Evolutionary conservation across 768 basidiomycete species (phyloP).

Genomic region (Tylopilus plumbeoviolaceoides): DNA sequence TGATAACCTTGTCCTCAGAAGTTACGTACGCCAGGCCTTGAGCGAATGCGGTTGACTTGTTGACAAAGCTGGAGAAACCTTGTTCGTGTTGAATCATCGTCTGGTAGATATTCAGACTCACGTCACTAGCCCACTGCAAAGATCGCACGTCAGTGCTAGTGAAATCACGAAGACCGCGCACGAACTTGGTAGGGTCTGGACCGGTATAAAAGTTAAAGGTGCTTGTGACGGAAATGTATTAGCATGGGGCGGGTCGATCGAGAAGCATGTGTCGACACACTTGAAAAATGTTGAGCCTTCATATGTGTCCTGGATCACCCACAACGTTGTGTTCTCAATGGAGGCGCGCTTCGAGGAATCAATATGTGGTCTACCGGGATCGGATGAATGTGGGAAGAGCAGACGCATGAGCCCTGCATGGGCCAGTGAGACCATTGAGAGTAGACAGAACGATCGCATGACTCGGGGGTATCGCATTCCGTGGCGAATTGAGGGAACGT

Average conservation of each 20-base stretch:
- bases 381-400: constrained; percentile 1
- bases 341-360: constrained; percentile 16
- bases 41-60: constrained; percentile 48
- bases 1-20: constrained; percentile 57
- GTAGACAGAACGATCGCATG: constrained; percentile 1
- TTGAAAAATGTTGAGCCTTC: constrained; percentile 66
- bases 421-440: constrained; percentile 11
- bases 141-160: constrained; percentile 11
- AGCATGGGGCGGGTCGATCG: not conserved
- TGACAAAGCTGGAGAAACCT: constrained; percentile 51
- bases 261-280: constrained; percentile 37
- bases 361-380: not conserved
- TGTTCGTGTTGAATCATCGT: not conserved
- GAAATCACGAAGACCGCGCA: constrained; percentile 4
- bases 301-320: constrained; percentile 67
- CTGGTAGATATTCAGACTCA: constrained; percentile 33
- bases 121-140: constrained; percentile 63
- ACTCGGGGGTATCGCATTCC: constrained; percentile 11
- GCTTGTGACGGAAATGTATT: constrained; percentile 25
- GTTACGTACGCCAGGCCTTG: constrained; percentile 54
- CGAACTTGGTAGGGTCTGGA: constrained; percentile 61
- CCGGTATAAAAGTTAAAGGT: constrained; percentile 57
- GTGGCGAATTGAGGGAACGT: constrained; percentile 8
- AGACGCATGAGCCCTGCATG: constrained; percentile 10
- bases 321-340: constrained; percentile 42